Evolutionary conservation across 768 basidiomycete genomes (phyloP), one percentile per base, ranked within the genome.

Genomic region (Sporobolomyces roseus): DNA sequence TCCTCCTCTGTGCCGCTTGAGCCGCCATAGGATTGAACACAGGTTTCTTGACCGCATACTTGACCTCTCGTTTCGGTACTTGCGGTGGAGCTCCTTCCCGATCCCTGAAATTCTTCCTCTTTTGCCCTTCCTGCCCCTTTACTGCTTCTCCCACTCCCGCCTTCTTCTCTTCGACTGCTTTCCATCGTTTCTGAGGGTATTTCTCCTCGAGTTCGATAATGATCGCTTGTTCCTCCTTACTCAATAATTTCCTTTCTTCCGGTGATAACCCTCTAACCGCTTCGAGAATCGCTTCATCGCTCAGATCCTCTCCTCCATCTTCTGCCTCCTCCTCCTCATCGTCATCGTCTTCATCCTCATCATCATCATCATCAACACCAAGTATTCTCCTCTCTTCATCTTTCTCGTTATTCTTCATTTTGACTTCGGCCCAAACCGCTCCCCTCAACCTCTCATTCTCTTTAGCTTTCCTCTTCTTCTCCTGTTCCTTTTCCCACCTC

Each of bases 251-350:
- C 14, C 50, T 33, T 16, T 53, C 43, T 27, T 19, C 19, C 1
- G 17, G 23, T 4, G 36, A 27, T 33, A 48, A 30, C 5, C 52
- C 50, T 14, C 35, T 32, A 16, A 50, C 61, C 2, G 56, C 66
- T 48, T 35, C 33, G 27, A 62, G 33, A 4, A 55, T 17, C 50
- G 41, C 61, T 43, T 30, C 12, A 51, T 59, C 50, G 25, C n/a
- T 53, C 41, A 53, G 12, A 1, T 27, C 51, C 9, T 29, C 51
- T 25, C 29, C 32, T 3, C 21, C 52, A 21, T 27, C 33, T 2
- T 36, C 30, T 7, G 21, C 48, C 30, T 49, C 46, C 32, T 53
- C 45, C 43, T 54, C 35, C 25, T 35, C 51, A 2, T 52, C 41
- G 7, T 29, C 52, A 2, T 32, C 51, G 17, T 41, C 51, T 27